Percentiles rank a stretch among this genome's conserved stretches.
These are phyloP conservation scores for Barnettozyma hawaiiensis DNA, from an alignment of 1,139 yeast species.

Conservation along the genomic window DNA sequence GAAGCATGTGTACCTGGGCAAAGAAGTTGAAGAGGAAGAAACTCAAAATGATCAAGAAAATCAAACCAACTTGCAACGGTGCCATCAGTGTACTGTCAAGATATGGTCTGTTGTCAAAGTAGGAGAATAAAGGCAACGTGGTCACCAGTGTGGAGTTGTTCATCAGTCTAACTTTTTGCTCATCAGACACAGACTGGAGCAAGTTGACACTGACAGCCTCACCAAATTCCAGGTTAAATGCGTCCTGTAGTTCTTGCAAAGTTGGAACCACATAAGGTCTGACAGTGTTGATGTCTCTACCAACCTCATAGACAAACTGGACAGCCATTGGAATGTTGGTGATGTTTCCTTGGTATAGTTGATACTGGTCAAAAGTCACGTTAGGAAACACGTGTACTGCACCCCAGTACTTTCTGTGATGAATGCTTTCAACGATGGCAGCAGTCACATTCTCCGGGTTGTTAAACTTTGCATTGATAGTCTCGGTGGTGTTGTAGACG, in stretches of 20 bases:
- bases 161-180: conserved; percentile 21
- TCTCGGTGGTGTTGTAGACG: conserved; percentile 20
- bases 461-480: conserved; percentile 27
- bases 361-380: conserved; percentile 36
- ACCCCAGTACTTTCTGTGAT: conserved; percentile 50
- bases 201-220: conserved; percentile 28
- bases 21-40: conserved; percentile 56
- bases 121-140: conserved; percentile 29
- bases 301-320: conserved; percentile 43
- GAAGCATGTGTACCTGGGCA: conserved; percentile 44
- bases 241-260: conserved; percentile 29
- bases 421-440: conserved; percentile 36
- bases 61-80: conserved; percentile 70
- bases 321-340: conserved; percentile 24
- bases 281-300: conserved; percentile 46
- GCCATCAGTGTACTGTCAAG: conserved; percentile 48
- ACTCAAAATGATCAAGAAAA: conserved; percentile 67
- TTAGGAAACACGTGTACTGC: conserved; percentile 43
- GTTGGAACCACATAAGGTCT: conserved; percentile 38
- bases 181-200: conserved; percentile 17
- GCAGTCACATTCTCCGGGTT: conserved; percentile 32
- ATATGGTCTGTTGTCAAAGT: conserved; percentile 47
- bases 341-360: conserved; percentile 26
- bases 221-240: conserved; percentile 23
- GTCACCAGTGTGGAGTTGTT: conserved; percentile 9